A percentile compares a stretch with the other conserved stretches of the same genome.
These are phyloP conservation scores for Corynespora cassiicola DNA, from an alignment of 2,329 filamentous ascomycete species.

Conservation along the genomic window DNA sequence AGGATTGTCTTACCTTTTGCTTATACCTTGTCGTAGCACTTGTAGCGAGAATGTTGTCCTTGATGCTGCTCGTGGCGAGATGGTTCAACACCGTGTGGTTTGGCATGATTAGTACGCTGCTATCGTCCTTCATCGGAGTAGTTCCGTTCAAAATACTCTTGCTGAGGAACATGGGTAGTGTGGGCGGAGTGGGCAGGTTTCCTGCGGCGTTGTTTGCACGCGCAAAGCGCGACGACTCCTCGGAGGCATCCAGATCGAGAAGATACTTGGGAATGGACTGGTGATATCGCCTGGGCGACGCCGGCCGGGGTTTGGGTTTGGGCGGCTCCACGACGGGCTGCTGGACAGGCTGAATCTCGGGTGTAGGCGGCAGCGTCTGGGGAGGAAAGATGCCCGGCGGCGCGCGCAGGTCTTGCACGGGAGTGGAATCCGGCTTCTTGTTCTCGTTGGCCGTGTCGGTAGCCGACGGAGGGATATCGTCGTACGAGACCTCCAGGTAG, in stretches of 20 bases:
- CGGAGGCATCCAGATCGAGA: conserved; percentile 82
- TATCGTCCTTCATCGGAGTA: conserved; percentile 95
- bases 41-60: conserved; percentile 92
- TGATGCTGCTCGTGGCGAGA: conserved; percentile 96
- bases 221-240: conserved; percentile 77
- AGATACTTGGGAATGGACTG: conserved; percentile 83
- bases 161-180: conserved; percentile 85
- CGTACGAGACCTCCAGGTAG: conserved; percentile 90
- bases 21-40: conserved; percentile 98
- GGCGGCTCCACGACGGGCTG: conserved; percentile 31
- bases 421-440: conserved; percentile 23
- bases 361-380: conserved; percentile 52
- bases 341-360: conserved; percentile 31
- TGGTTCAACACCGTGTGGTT: conserved; percentile 98
- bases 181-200: conserved; percentile 82
- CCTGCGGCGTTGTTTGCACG: conserved; percentile 77
- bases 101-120: conserved; percentile 93
- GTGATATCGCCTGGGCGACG: conserved; percentile 68
- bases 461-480: conserved; percentile 62
- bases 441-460: conserved; percentile 23
- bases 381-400: conserved; percentile 35
- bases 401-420: conserved; percentile 33
- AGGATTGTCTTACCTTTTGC: conserved; percentile 72
- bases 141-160: conserved; percentile 94
- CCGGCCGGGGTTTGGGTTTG: conserved; percentile 33